Conservation (phyloP, 2,329 filamentous ascomycete species). For the Clonostachys solani region DNA sequence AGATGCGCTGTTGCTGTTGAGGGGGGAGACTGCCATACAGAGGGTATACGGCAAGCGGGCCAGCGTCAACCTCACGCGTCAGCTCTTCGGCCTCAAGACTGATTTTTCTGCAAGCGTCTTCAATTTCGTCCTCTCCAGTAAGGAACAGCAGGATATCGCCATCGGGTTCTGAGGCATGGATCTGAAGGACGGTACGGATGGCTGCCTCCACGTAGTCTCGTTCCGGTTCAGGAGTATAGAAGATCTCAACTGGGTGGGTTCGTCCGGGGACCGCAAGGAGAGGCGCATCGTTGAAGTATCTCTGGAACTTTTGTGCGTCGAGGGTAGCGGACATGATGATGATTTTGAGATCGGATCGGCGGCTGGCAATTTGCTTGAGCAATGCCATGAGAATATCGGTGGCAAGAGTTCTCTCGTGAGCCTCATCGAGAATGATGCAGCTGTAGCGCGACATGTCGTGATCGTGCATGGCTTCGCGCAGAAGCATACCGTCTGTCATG, state of each 20-base stretch:
- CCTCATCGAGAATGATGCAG: constrained; percentile 97
- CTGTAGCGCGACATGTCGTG: constrained; percentile 88
- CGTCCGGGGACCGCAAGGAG: constrained; percentile 90
- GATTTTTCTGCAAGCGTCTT: constrained; percentile 93
- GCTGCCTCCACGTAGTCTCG: constrained; percentile 96
- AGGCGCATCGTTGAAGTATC: constrained; percentile 93
- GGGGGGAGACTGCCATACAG: constrained; percentile 93
- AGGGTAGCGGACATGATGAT: constrained; percentile 99
- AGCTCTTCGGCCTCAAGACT: constrained; percentile 87
- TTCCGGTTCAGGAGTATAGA: constrained; percentile 95
- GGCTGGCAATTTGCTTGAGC: constrained; percentile 80
- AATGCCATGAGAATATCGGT: constrained; percentile 98
- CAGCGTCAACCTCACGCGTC: constrained; percentile 84
- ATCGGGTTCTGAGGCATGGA: constrained; percentile 87
- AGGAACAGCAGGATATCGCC: constrained; percentile 93
- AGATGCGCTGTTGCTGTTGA: constrained; percentile 90
- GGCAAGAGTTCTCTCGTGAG: constrained; percentile 93
- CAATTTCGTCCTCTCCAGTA: constrained; percentile 97
- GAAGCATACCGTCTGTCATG: constrained; percentile 99
- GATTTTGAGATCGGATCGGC: constrained; percentile 88
- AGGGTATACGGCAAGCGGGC: constrained; percentile 85
- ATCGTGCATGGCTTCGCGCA: constrained; percentile 95
- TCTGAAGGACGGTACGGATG: constrained; percentile 90
- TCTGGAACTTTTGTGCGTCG: constrained; percentile 96
- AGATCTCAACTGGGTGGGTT: constrained; percentile 96